These are phyloP conservation scores for Oxytropis ochrocephala DNA, from an alignment of 306 rosid species.

Conservation along the genomic window DNA sequence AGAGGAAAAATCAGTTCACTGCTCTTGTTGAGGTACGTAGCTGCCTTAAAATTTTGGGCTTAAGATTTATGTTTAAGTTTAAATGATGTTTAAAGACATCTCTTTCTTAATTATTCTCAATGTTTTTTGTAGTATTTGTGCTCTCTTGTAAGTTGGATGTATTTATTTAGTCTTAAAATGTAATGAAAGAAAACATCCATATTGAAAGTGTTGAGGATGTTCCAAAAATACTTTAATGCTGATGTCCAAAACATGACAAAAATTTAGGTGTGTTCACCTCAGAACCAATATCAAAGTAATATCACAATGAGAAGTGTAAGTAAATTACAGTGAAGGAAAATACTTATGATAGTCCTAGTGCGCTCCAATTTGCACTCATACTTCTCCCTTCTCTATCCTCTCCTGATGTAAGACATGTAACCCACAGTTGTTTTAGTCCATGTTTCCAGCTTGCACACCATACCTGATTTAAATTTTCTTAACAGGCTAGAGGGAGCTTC, in stretches of 20 bases:
- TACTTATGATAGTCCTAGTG: background rate
- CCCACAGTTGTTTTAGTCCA: background rate
- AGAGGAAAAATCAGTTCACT: conserved; percentile 89
- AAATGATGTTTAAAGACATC: background rate
- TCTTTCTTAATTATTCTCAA: background rate
- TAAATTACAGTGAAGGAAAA: background rate
- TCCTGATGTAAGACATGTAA: background rate
- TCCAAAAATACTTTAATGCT: background rate
- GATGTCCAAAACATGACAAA: background rate
- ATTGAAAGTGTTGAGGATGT: conserved; percentile 4
- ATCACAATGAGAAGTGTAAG: background rate
- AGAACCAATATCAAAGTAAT: background rate
- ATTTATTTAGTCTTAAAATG: background rate
- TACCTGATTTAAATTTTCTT: background rate
- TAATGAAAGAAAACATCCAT: background rate
- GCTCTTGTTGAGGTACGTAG: conserved; percentile 77
- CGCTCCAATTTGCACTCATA: background rate
- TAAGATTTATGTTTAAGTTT: background rate
- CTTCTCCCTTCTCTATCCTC: background rate
- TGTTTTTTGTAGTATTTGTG: background rate
- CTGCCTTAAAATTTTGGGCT: conserved; percentile 3
- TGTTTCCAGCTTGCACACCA: background rate
- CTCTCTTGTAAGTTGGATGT: background rate
- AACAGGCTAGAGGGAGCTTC: background rate
- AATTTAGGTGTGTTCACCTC: background rate